Base-by-base conservation (phyloP, 2,329 filamentous ascomycete species). In the Ophiosphaerella narmari region DNA sequence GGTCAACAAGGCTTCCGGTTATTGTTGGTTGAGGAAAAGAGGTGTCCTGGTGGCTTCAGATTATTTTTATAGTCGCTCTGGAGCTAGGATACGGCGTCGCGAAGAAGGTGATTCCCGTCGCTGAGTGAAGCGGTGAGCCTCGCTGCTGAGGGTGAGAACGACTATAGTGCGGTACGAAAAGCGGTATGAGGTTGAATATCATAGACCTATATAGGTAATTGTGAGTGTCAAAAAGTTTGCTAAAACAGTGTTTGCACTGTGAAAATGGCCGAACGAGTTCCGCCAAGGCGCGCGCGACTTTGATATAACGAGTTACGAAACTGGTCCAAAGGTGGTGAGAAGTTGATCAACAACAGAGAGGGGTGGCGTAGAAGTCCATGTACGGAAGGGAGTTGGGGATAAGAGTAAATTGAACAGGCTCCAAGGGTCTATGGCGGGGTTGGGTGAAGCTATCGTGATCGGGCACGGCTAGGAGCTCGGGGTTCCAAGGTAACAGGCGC, bases 381-480 rank as follows among this genome's bases (percentile, higher is more conserved):
- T 31, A 9, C 4, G 35, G 16, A 39, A 26, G 31, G 16, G 35
- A 35, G 43, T 14, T 33, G 43, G 24, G 48, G 18, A 18, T 13
- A 12, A 31, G 43, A 37, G 46, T 52, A 41, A 35, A 36, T 46
- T 18, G 34, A 32, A 6, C 11, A 16, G 38, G 21, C 34, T 40
- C 29, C 21, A 35, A 36, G 26, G 33, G 18, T 39, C 39, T n/a
- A 18, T 21, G 39, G 48, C 34, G 48, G 49, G 50, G 48, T 21
- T 35, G 14, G 21, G 48, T 48, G 54, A 54, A 50, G 52, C 38
- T 48, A 45, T 59, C 45, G 48, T 50, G 37, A 45, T 47, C 29
- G 50, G 50, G 58, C 58, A 60, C 55, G 58, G 55, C 29, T 39
- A 26, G 33, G 38, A 49, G 50, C 39, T 24, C 40, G 35, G 43